Conservation (phyloP, 257 asterid genomes). For the Asclepias syriaca region DNA sequence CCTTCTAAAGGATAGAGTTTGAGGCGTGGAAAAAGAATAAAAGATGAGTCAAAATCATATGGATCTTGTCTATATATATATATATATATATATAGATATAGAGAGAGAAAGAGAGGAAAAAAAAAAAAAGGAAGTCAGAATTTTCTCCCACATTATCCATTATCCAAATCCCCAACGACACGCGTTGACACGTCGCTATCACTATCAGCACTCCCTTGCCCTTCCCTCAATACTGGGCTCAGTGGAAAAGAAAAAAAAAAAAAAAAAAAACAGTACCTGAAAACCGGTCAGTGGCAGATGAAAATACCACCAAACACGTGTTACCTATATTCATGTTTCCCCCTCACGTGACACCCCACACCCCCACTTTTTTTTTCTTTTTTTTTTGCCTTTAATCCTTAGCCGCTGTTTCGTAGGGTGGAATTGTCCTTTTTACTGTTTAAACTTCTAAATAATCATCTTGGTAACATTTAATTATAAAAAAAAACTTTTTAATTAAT, state of each 20-base stretch:
- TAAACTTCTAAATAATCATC: no score
- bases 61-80: slow-evolving; percentile 17
- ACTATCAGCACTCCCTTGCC: no score
- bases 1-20: slow-evolving; percentile 3
- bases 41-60: slow-evolving; percentile 29
- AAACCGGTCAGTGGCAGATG: background rate
- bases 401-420: background rate
- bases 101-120: no score
- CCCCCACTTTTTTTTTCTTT: no score
- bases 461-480: no score
- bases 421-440: no score
- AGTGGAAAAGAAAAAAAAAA: background rate
- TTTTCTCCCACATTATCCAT: slow-evolving; percentile 16
- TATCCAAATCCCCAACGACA: slow-evolving; percentile 31
- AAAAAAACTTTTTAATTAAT: no score
- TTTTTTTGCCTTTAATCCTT: background rate
- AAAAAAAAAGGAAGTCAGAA: no score
- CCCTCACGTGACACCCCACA: slow-evolving; percentile 28
- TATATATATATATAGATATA: no score
- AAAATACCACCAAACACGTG: slow-evolving; percentile 38
- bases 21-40: slow-evolving; percentile 18
- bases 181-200: slow-evolving; percentile 27
- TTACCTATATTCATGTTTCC: background rate
- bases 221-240: background rate
- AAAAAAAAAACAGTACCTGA: background rate